Conservation (phyloP, 768 basidiomycete species). For the Lactifluus rugatus region DNA sequence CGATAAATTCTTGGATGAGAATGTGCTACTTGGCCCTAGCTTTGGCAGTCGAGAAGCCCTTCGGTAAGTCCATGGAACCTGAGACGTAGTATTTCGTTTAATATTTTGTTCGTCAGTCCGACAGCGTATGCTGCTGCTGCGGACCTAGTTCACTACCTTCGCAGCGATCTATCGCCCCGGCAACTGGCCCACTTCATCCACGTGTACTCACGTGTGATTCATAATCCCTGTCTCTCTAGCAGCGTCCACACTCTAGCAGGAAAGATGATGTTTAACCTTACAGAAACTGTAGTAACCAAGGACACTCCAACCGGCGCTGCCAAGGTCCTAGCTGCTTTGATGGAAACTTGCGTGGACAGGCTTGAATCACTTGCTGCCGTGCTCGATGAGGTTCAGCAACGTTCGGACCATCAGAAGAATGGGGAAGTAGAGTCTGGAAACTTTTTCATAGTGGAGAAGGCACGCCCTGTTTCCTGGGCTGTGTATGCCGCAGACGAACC, state of each 20-base stretch:
- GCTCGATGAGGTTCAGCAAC: conserved; percentile 44
- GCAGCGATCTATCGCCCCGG: conserved; percentile 63
- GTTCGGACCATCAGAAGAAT: conserved; percentile 36
- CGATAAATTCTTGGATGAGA: conserved; percentile 85
- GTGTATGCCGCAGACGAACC: conserved; percentile 72
- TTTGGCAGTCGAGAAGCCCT: conserved; percentile 80
- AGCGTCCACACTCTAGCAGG: conserved; percentile 83
- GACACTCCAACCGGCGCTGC: conserved; percentile 60
- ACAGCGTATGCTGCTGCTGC: conserved; percentile 82
- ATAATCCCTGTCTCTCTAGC: conserved; percentile 73
- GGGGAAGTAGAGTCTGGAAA: conserved; percentile 37
- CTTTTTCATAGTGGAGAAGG: conserved; percentile 67
- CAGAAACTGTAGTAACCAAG: conserved; percentile 73
- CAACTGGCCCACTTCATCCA: conserved; percentile 74
- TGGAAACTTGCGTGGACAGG: conserved; percentile 78
- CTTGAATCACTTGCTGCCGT: conserved; percentile 70
- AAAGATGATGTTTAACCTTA: conserved; percentile 85
- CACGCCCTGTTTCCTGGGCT: conserved; percentile 71
- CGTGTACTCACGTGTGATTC: conserved; percentile 79
- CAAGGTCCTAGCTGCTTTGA: conserved; percentile 59
- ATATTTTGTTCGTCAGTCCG: conserved; percentile 36
- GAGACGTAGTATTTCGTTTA: neutral
- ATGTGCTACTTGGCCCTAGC: conserved; percentile 76
- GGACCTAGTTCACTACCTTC: conserved; percentile 88
- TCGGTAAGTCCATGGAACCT: conserved; percentile 38